Evolutionary conservation across 1,284 basidiomycete genomes (phyloP), one percentile per base, ranked within the genome.

Genomic region (Cutaneotrichosporon arboriforme): DNA sequence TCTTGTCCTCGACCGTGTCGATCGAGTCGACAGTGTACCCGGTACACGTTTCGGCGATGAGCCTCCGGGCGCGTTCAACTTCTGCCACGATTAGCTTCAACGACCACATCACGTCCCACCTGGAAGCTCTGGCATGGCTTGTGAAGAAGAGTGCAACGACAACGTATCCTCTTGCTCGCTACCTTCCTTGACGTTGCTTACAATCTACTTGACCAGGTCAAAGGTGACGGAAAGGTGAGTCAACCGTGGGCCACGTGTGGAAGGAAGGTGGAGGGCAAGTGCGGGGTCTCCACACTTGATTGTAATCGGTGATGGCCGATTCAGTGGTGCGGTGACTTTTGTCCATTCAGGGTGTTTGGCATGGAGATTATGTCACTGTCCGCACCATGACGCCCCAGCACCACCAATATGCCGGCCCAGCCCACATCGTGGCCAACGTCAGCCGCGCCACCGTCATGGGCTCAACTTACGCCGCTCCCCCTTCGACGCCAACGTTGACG

Each of bases 11-110:
- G 2, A 65, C 74, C 0, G 85, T 80, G 37, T 85, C 80, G 0
- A 88, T 83, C 13, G 73, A 69, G 36, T 74, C 69, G 45, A 90
- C 84, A 26, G 60, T 73, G 66, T 82, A 84, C 1, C 82, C 83
- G 4, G 75, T 69, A 12, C 81, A 83, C 8, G 84, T 66, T n/a
- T 76, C 69, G 47, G 79, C 77, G 38, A 90, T 71, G 37, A 86
- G 75, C 42, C 76, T 77, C 3, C 82, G 81, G 2, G 87, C 87
- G 38, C 83, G 76, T 70, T 90, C 84, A 8, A 90, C 87, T 68
- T 90, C 88, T 72, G 66, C 39, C 17, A 31, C 8, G n/a, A 35
- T n/a, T 21, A 47, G 18, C 5, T 2, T n/a, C 2, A 26, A 14
- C 4, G 12, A 36, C 38, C 21, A 20, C 12, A n/a, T 26, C 17